Percentiles rank a stretch among this genome's conserved stretches.
phyloP scores from a whole-genome alignment of 768 basidiomycete genomes.

The Arthromyces matolae region DNA sequence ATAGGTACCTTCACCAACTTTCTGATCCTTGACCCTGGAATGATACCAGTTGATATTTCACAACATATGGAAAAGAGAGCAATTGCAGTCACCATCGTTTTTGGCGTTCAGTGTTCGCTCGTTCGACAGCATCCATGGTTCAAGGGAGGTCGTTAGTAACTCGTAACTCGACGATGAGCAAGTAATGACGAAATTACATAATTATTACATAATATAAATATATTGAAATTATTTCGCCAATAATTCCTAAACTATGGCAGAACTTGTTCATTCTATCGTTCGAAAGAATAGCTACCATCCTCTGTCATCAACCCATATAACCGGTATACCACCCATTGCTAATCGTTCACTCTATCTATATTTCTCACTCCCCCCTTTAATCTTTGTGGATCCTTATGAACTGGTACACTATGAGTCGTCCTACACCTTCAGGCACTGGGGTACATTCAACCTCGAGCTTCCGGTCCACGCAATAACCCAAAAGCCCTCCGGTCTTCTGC shows the following conservation, averaged over 20 bases:
- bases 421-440: constrained; percentile 40
- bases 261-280: constrained; percentile 25
- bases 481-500: constrained; percentile 21
- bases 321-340: constrained; percentile 5
- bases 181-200: too few relatives aligned
- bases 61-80: constrained; percentile 8
- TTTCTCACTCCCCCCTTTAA: constrained; percentile 36
- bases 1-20: constrained; percentile 90
- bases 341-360: constrained; percentile 38
- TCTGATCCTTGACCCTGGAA: constrained; percentile 71
- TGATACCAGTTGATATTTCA: not conserved
- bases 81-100: constrained; percentile 50
- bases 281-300: constrained; percentile 41
- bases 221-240: too few relatives aligned
- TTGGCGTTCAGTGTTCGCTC: constrained; percentile 70
- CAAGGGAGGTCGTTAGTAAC: not conserved
- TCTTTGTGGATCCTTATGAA: constrained; percentile 50
- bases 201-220: too few relatives aligned
- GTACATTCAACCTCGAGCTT: constrained; percentile 42
- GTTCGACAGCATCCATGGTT: constrained; percentile 79
- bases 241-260: too few relatives aligned
- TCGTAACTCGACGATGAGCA: too few relatives aligned
- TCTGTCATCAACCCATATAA: constrained; percentile 27
- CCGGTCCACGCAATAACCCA: constrained; percentile 37
- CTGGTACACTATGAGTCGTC: constrained; percentile 32